phyloP scores from a whole-genome alignment of 2,329 filamentous ascomycete species.

The Cercospora sp. region DNA sequence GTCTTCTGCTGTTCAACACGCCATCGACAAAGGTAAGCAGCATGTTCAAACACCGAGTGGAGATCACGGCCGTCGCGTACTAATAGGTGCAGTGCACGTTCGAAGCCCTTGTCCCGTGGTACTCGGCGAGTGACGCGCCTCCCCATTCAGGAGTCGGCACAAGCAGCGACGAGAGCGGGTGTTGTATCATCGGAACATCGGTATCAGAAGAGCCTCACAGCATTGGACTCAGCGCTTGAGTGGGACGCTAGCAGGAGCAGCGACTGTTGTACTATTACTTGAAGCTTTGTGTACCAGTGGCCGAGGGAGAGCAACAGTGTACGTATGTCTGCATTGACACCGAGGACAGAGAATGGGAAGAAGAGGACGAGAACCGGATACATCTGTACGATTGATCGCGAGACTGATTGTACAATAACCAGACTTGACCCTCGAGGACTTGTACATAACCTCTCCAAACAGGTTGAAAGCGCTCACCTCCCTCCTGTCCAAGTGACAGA shows the following conservation, averaged over 20 bases:
- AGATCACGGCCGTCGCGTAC: neutral
- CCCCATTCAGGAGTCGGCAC: constrained; percentile 2
- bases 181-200: constrained; percentile 2
- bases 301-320: constrained; percentile 15
- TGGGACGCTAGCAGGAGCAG: neutral
- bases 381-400: constrained; percentile 15
- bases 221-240: neutral
- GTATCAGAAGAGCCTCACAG: neutral
- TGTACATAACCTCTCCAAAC: constrained; percentile 29
- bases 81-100: neutral
- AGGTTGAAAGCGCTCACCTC: constrained; percentile 5
- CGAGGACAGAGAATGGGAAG: constrained; percentile 11
- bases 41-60: neutral
- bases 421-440: constrained; percentile 26
- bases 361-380: constrained; percentile 3
- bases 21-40: constrained; percentile 5
- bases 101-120: neutral
- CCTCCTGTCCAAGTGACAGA: constrained; percentile 2
- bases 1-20: neutral
- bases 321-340: constrained; percentile 29
- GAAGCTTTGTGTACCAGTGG: neutral
- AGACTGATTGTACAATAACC: constrained; percentile 30
- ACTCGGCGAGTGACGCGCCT: neutral
- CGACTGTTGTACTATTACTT: constrained; percentile 8
- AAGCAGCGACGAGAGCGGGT: neutral